These are phyloP conservation scores for Penicillium verrucosum DNA, from an alignment of 2,329 filamentous ascomycete species.

Conservation along the genomic window DNA sequence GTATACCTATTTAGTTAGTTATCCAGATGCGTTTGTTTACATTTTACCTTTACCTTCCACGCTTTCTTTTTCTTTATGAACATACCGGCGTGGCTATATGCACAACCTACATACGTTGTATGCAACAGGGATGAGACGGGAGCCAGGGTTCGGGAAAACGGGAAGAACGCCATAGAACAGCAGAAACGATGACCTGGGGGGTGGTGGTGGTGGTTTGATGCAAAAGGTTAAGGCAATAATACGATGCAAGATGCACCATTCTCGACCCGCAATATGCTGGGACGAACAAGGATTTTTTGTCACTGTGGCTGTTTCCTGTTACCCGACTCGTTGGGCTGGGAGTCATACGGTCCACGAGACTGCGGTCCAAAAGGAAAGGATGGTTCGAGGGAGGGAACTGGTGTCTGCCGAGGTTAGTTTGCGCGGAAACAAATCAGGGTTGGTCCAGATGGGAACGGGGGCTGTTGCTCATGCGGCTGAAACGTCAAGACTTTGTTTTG, in stretches of 20 bases:
- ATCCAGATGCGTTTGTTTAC: neutral
- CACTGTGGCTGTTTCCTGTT: neutral
- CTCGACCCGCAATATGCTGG: neutral
- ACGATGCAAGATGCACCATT: neutral
- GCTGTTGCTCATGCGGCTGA: constrained; percentile 3
- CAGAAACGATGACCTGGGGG: too few relatives aligned
- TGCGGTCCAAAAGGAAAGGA: constrained; percentile 4
- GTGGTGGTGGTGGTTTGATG: neutral
- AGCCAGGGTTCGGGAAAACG: neutral
- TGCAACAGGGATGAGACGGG: neutral
- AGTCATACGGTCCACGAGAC: constrained; percentile 10
- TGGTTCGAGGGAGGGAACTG: neutral
- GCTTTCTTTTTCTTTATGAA: neutral
- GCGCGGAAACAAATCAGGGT: neutral
- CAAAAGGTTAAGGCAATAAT: neutral
- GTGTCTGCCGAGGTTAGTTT: constrained; percentile 3
- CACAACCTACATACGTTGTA: neutral
- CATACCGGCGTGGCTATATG: neutral
- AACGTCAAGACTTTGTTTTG: constrained; percentile 1
- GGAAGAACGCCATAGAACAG: neutral
- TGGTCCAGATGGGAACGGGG: constrained; percentile 3
- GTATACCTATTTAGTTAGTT: neutral
- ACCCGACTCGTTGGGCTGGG: constrained; percentile 3
- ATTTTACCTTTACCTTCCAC: neutral
- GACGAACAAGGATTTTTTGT: neutral